Base-by-base conservation (phyloP, 352 stramenopile species). In the Plasmopara muralis region DNA sequence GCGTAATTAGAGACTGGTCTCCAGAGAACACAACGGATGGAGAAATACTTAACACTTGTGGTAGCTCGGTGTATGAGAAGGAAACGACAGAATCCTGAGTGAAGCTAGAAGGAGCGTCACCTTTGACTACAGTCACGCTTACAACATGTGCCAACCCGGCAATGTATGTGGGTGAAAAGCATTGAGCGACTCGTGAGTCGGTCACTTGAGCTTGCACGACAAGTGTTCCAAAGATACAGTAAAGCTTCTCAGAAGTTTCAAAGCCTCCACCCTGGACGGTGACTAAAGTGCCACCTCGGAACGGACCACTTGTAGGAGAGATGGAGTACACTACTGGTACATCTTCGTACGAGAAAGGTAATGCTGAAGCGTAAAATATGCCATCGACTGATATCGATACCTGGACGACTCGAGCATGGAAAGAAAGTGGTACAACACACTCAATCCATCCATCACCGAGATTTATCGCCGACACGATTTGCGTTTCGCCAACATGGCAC, bases 331-430 rank as follows among this genome's bases (percentile, higher is more conserved):
- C 47, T 1, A 81, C 55, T 15, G 69, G 50, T 4, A 45, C 38
- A 34, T 81, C 70, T 34, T 80, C 57, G 18, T 79, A 83, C 9
- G 29, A 37, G 49, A 79, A 83, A 0, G 8, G 6, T 10, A 77
- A 44, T 0, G 56, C 41, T 3, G 47, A 53, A n/a, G 57, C 33
- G 13, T 72, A 73, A n/a, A 68, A 50, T 0, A 74, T 38, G 0
- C 60, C 56, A 43, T 80, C 72, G 2, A 53, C 43, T 2, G 72
- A 57, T 20, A 76, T 8, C 0, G 62, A 65, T 30, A 83, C 16
- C 6, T 50, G 28, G 0, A 72, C 30, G 6, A 18, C 42, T 2
- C 44, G 25, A 9, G 57, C 9, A 1, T 29, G 18, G 5, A 33
- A 4, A 25, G 51, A 55, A 28, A 61, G 49, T 31, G 72, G 72